A percentile compares a stretch with the other conserved stretches of the same genome.
Conservation (phyloP, 148 eudicot genomes). For the Arbutus unedo region DNA sequence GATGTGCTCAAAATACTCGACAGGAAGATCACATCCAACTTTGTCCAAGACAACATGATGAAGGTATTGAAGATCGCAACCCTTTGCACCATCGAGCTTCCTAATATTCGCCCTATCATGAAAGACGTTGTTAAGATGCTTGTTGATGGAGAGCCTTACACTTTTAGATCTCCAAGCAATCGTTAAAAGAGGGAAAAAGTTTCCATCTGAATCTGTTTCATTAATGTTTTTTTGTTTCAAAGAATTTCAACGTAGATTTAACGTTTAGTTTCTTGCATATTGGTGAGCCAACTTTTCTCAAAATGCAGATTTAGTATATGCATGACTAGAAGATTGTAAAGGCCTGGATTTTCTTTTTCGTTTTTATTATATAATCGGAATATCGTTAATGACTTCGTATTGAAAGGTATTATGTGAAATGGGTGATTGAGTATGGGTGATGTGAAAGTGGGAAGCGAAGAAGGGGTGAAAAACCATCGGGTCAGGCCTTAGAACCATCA, state of each 20-base stretch:
- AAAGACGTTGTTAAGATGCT: conserved; percentile 91
- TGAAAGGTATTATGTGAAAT: too few species aligned
- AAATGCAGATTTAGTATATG: neutral
- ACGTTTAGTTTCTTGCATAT: neutral
- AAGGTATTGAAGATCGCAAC: conserved; percentile 55
- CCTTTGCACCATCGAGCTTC: conserved; percentile 68
- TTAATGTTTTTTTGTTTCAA: neutral
- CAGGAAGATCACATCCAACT: conserved; percentile 24
- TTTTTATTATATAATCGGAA: too few species aligned
- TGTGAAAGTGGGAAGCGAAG: too few species aligned
- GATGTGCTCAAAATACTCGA: conserved; percentile 40
- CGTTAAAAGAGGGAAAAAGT: conserved; percentile 20
- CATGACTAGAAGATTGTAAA: neutral
- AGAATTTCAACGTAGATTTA: neutral
- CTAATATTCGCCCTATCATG: conserved; percentile 73
- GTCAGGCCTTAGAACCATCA: too few species aligned
- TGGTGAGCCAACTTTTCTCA: neutral
- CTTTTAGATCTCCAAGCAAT: conserved; percentile 17
- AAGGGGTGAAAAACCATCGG: too few species aligned
- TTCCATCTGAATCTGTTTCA: conserved; percentile 3
- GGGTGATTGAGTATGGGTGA: too few species aligned
- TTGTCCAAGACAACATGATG: conserved; percentile 36
- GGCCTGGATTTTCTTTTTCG: too few species aligned
- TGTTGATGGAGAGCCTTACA: conserved; percentile 50
- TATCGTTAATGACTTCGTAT: too few species aligned